Evolutionary conservation across 2,329 filamentous ascomycete species (phyloP), one percentile per base, ranked within the genome.

Genomic region (Phialophora chinensis): DNA sequence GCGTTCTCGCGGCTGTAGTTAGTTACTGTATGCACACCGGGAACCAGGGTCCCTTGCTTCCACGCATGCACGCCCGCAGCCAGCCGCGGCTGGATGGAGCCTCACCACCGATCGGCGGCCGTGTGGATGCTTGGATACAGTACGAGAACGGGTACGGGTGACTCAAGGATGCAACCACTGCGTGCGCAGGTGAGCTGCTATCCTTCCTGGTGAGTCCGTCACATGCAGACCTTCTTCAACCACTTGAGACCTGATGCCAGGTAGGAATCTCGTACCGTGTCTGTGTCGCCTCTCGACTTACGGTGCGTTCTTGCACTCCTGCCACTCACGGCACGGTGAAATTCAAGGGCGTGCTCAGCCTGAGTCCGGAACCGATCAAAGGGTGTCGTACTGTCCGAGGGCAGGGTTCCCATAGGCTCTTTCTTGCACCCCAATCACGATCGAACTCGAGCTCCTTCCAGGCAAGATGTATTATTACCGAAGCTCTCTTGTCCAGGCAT

Each of bases 41-140:
- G 49, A 12, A 20, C 25, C 17, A 10, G 23, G 23, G 33, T 25
- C 29, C 8, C 38, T 35, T 23, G 29, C 27, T 33, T 31, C 12
- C 53, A 55, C 3, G 5, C 53, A 55, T 11, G 53, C 53, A 55
- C 29, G 53, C 53, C 53, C 29, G 29, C 53, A 55, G 53, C 53
- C 29, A 55, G 27, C 29, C 49, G 20, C 27, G 11, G 29, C 53
- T 29, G n/a, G 8, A 55, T n/a, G n/a, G n/a, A 55, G 53, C 23
- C 29, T 31, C n/a, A 55, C 27, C 27, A 31, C 29, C 35, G 53
- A 55, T 55, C 53, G 53, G 53, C 53, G 53, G 29, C 29, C 29
- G 53, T 55, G 53, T 55, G 53, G 27, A 31, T 54, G 29, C 25
- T 35, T 44, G 2, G 38, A 5, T 17, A 12, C 33, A 11, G 10